Conservation (phyloP, 192 early-diverging fungal genomes). For the Haplosporangium gracile region DNA sequence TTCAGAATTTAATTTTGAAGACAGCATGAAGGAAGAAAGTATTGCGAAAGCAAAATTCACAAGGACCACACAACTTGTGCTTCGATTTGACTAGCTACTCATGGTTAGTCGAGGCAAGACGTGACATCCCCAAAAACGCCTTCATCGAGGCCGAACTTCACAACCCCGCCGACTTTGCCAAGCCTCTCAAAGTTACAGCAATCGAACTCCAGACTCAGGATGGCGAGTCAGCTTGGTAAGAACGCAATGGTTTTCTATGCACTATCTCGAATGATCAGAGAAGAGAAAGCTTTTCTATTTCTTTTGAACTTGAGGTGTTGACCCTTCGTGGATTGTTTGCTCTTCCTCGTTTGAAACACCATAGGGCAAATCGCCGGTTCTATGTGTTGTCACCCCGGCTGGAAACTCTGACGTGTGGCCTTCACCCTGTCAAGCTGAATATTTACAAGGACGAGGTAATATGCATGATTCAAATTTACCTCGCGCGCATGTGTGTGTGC, state of each 20-base stretch:
- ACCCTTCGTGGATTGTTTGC: neutral
- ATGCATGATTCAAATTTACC: neutral
- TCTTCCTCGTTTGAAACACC: neutral
- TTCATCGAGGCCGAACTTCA: constrained; percentile 52
- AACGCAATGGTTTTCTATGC: neutral
- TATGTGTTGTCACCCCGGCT: constrained; percentile 47
- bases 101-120: constrained; percentile 49
- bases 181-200: constrained; percentile 37
- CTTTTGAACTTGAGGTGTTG: neutral
- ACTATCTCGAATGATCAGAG: neutral
- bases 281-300: neutral
- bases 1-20: neutral
- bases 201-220: constrained; percentile 48
- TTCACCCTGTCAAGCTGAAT: constrained; percentile 52
- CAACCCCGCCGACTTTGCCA: constrained; percentile 51
- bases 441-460: constrained; percentile 51
- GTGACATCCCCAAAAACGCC: constrained; percentile 47
- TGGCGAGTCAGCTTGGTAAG: constrained; percentile 49
- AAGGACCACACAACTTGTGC: neutral
- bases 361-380: constrained; percentile 47
- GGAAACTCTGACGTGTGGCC: constrained; percentile 42
- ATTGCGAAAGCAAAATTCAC: neutral
- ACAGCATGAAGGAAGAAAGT: neutral
- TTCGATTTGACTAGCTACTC: constrained; percentile 29
- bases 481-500: neutral